Conservation (phyloP, 2,329 filamentous ascomycete species). For the Pseudocercospora fijiensis region DNA sequence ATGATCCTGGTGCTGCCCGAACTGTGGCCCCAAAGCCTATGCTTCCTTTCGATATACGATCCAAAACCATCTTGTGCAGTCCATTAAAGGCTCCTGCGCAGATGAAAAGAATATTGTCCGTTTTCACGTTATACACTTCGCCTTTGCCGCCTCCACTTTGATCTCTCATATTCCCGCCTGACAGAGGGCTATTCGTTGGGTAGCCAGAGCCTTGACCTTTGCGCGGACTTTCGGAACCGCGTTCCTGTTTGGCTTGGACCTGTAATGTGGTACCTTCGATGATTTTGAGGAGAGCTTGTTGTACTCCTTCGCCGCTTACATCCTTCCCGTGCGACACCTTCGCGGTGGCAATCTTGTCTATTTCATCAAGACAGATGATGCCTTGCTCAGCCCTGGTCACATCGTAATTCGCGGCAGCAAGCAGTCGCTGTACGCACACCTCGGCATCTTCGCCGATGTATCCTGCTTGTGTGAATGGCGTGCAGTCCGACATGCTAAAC, state of each 20-base stretch:
- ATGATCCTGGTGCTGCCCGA: constrained; percentile 46
- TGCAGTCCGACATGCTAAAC: constrained; percentile 93
- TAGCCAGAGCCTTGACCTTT: constrained; percentile 28
- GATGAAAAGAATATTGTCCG: constrained; percentile 95
- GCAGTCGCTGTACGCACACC: constrained; percentile 82
- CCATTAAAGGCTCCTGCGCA: constrained; percentile 95
- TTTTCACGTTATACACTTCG: constrained; percentile 73
- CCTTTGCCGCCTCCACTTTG: constrained; percentile 45
- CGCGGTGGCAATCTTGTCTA: constrained; percentile 92
- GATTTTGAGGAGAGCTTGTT: constrained; percentile 92
- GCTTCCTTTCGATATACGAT: constrained; percentile 79
- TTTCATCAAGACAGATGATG: constrained; percentile 93
- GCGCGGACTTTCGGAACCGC: constrained; percentile 39
- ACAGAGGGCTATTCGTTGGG: constrained; percentile 41
- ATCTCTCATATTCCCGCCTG: constrained; percentile 37
- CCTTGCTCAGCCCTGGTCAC: constrained; percentile 80
- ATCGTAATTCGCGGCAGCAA: constrained; percentile 89
- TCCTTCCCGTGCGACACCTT: constrained; percentile 88
- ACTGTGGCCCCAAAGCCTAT: constrained; percentile 91
- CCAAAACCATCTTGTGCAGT: constrained; percentile 80
- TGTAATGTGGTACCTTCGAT: constrained; percentile 94
- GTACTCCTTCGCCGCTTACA: constrained; percentile 92
- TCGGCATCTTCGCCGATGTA: constrained; percentile 99
- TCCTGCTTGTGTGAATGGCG: constrained; percentile 90
- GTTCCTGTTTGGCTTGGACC: constrained; percentile 79